These are phyloP conservation scores for Macaranga tanarius DNA, from an alignment of 441 rosid species.

Conservation along the genomic window DNA sequence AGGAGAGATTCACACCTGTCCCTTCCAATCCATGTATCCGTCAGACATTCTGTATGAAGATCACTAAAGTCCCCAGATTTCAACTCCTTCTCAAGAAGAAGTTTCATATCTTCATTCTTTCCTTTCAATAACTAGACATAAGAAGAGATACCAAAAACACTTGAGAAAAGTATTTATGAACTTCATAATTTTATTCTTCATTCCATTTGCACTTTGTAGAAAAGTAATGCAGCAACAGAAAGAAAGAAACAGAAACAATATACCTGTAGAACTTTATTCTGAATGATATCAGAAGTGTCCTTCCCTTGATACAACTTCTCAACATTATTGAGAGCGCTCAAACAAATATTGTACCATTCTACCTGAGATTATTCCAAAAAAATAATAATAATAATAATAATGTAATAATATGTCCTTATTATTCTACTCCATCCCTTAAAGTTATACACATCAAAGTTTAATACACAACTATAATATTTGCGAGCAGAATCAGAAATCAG, in stretches of 20 bases:
- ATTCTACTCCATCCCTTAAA: neutral
- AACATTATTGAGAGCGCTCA: constrained; percentile 64
- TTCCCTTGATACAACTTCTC: constrained; percentile 72
- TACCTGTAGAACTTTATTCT: constrained; percentile 80
- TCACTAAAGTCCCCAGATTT: constrained; percentile 71
- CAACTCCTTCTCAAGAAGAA: constrained; percentile 60
- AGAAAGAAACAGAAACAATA: constrained; percentile 21
- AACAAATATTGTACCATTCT: constrained; percentile 81
- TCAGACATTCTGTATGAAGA: constrained; percentile 84
- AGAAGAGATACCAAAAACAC: constrained; percentile 18
- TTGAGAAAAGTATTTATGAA: too few species aligned
- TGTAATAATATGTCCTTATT: neutral
- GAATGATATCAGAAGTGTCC: constrained; percentile 65
- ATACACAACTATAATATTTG: neutral
- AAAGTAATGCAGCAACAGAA: neutral
- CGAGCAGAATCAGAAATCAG: constrained; percentile 8
- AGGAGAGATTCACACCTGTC: constrained; percentile 63
- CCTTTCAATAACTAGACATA: constrained; percentile 62
- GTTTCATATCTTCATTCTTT: constrained; percentile 68
- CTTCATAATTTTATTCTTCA: neutral
- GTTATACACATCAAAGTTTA: neutral
- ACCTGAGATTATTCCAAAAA: constrained; percentile 39
- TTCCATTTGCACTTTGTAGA: neutral
- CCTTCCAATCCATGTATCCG: constrained; percentile 96
- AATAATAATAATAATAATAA: neutral